phyloP scores from a whole-genome alignment of 2,329 filamentous ascomycete genomes.

The Fusarium mundagurra region DNA sequence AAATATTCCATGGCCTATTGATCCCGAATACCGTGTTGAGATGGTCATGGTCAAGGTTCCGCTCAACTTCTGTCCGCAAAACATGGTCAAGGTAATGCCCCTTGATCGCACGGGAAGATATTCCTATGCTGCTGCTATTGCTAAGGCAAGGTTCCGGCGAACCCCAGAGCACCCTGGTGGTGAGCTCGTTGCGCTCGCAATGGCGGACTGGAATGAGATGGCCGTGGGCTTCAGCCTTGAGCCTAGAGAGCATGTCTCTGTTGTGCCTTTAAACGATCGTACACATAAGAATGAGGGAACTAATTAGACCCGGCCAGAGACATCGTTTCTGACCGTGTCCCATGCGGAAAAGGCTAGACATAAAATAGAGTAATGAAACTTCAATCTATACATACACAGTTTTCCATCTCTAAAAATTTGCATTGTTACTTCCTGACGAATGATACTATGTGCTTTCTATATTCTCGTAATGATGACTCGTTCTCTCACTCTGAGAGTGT shows the following conservation, averaged over 20 bases:
- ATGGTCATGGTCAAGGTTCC: slow-evolving; percentile 2
- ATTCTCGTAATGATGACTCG: neutral
- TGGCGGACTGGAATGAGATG: neutral
- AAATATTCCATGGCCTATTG: neutral
- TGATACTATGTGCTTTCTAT: neutral
- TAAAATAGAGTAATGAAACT: neutral
- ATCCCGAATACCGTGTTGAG: neutral
- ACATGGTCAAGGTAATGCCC: neutral
- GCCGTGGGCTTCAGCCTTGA: neutral
- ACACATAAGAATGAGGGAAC: neutral
- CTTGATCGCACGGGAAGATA: neutral
- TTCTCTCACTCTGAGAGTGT: neutral
- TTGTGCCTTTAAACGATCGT: neutral
- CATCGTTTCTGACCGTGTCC: neutral
- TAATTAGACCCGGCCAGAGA: neutral
- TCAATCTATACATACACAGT: neutral
- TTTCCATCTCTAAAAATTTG: neutral
- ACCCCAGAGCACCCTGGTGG: slow-evolving; percentile 15
- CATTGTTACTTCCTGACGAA: neutral
- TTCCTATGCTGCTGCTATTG: slow-evolving; percentile 3
- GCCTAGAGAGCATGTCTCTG: neutral
- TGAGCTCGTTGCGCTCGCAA: slow-evolving; percentile 1
- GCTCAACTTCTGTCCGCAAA: neutral
- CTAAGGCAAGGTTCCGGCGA: slow-evolving; percentile 6
- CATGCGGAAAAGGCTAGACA: neutral